phyloP scores from a whole-genome alignment of 1,284 basidiomycete genomes.

The Moniliophthora roreri region DNA sequence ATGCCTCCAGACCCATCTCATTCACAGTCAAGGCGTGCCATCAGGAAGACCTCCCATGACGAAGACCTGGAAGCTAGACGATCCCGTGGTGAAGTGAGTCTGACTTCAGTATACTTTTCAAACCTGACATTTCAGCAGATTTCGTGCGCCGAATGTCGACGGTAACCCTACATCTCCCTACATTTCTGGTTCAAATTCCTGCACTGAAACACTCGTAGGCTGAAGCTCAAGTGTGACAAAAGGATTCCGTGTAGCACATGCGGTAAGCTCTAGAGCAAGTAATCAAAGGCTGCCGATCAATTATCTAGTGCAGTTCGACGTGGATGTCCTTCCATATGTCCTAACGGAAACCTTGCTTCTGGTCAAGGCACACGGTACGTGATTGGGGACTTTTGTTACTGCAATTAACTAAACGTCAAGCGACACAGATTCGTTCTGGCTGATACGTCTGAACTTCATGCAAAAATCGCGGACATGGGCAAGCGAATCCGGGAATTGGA shows the following conservation, averaged over 20 bases:
- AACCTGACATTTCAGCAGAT: too few species aligned
- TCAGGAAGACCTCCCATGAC: constrained; percentile 43
- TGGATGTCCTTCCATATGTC: constrained; percentile 52
- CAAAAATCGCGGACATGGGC: constrained; percentile 71
- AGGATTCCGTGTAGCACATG: constrained; percentile 55
- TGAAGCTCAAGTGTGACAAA: constrained; percentile 73
- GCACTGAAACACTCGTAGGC: constrained; percentile 30
- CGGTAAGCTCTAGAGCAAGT: constrained; percentile 24
- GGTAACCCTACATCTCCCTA: constrained; percentile 25
- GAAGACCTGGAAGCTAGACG: constrained; percentile 53
- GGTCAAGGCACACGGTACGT: constrained; percentile 56
- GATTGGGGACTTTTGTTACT: background rate
- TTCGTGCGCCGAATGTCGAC: constrained; percentile 57
- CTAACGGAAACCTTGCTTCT: constrained; percentile 57
- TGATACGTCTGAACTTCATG: constrained; percentile 68
- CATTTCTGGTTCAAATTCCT: constrained; percentile 10
- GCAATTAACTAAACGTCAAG: background rate
- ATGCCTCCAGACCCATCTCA: constrained; percentile 19
- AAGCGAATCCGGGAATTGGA: constrained; percentile 71
- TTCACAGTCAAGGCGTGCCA: constrained; percentile 32
- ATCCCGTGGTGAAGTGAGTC: constrained; percentile 49
- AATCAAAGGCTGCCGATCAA: background rate
- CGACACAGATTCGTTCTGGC: constrained; percentile 59
- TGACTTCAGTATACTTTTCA: too few species aligned
- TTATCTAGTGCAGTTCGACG: constrained; percentile 31